phyloP scores from a whole-genome alignment of 2,329 filamentous ascomycete genomes.

The Venturia carpophila region DNA sequence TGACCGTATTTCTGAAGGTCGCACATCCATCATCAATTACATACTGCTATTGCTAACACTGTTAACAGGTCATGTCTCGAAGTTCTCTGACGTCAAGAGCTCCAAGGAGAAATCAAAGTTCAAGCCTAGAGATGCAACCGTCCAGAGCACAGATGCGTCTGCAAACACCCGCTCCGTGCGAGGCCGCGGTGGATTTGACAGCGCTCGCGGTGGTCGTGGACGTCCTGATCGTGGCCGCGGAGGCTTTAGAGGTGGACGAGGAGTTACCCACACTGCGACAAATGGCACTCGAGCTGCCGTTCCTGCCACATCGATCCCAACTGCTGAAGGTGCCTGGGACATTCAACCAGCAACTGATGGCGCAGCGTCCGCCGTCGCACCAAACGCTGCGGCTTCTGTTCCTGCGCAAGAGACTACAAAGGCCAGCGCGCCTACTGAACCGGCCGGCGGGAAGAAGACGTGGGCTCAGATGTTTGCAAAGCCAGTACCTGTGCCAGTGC shows the following conservation, averaged over 20 bases:
- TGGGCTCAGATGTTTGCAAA: constrained; percentile 48
- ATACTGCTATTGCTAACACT: constrained; percentile 19
- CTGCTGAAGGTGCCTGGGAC: constrained; percentile 59
- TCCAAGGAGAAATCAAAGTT: constrained; percentile 73
- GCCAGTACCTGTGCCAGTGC: constrained; percentile 32
- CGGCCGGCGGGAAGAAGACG: constrained; percentile 34
- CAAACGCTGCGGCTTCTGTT: constrained; percentile 9
- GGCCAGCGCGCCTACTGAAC: constrained; percentile 19
- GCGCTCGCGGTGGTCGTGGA: constrained; percentile 55
- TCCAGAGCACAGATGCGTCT: constrained; percentile 45
- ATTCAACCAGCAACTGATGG: constrained; percentile 35
- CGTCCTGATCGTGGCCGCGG: constrained; percentile 50
- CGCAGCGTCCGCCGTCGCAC: constrained; percentile 21
- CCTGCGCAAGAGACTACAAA: constrained; percentile 4
- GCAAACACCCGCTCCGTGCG: constrained; percentile 25
- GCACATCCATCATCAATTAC: constrained; percentile 23
- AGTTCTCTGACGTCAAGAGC: constrained; percentile 79
- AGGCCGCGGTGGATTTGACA: constrained; percentile 53
- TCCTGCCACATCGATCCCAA: constrained; percentile 52
- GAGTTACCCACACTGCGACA: constrained; percentile 50
- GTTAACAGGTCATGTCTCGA: constrained; percentile 61
- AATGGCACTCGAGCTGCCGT: constrained; percentile 49
- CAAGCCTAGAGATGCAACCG: constrained; percentile 58
- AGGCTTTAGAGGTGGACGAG: constrained; percentile 50
- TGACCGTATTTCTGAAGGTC: constrained; percentile 74